Evolutionary conservation across 2,329 filamentous ascomycete species (phyloP).

Genomic region (Cladophialophora carrionii): DNA sequence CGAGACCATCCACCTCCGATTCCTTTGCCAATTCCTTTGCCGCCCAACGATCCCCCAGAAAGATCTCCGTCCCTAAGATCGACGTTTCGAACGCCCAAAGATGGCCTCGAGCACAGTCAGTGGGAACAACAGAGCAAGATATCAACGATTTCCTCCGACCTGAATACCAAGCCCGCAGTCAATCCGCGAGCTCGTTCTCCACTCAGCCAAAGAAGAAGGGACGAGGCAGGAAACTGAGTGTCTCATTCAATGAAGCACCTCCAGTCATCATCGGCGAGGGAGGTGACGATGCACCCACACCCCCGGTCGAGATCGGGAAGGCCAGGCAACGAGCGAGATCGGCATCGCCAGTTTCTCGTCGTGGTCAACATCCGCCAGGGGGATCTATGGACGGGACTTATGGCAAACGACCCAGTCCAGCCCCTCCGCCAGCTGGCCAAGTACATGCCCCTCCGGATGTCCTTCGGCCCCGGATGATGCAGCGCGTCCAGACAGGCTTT

Average conservation of each 20-base stretch:
- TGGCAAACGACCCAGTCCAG: neutral
- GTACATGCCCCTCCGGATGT: conserved; percentile 25
- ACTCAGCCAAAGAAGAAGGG: conserved; percentile 43
- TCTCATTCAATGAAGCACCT: conserved; percentile 71
- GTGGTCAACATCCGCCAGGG: conserved; percentile 1
- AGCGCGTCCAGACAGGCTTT: conserved; percentile 32
- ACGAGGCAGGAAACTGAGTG: conserved; percentile 69
- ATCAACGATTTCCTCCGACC: conserved; percentile 29
- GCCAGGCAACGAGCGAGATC: conserved; percentile 36
- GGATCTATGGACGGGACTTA: conserved; percentile 1
- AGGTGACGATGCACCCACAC: conserved; percentile 79
- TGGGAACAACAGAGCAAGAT: conserved; percentile 19
- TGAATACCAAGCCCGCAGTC: conserved; percentile 33
- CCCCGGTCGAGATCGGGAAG: conserved; percentile 69
- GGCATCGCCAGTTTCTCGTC: conserved; percentile 29
- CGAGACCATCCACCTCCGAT: conserved; percentile 35
- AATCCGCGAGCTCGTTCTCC: conserved; percentile 39
- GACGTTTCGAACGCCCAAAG: conserved; percentile 44
- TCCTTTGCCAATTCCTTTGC: conserved; percentile 23
- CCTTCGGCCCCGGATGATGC: conserved; percentile 28
- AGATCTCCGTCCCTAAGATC: conserved; percentile 41
- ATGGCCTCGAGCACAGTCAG: conserved; percentile 41
- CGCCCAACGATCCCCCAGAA: conserved; percentile 40
- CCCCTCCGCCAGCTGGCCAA: conserved; percentile 5
- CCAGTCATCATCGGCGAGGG: conserved; percentile 89